Evolutionary conservation across 441 rosid genomes (phyloP).

Genomic region (Gossypium schwendimanii): DNA sequence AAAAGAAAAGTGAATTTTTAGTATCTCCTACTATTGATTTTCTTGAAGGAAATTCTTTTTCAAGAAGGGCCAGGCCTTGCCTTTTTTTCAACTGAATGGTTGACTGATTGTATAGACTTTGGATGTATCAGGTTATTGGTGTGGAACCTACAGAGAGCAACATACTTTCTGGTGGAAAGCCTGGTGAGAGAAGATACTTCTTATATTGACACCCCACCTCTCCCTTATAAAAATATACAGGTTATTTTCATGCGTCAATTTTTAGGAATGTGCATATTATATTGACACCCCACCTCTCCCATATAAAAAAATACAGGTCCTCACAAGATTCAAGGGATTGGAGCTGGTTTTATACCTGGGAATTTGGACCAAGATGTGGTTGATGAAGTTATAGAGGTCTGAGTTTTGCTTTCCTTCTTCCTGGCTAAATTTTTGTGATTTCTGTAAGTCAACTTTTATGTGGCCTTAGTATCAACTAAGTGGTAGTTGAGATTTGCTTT

Average conservation of each 20-base stretch:
- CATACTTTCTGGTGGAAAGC: constrained; percentile 92
- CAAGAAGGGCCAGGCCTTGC: constrained; percentile 9
- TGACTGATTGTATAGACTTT: constrained; percentile 17
- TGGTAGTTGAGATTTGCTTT: not conserved
- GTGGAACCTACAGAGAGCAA: constrained; percentile 86
- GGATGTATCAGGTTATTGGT: constrained; percentile 67
- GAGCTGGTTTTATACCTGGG: constrained; percentile 93
- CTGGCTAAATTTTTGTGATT: constrained; percentile 7
- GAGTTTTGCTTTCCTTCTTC: constrained; percentile 8
- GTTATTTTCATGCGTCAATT: constrained; percentile 4
- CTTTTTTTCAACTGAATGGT: not conserved
- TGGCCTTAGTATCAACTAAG: not conserved
- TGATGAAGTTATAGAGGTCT: constrained; percentile 86
- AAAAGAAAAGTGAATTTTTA: constrained; percentile 9
- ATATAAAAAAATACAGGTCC: constrained; percentile 55
- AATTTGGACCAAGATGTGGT: constrained; percentile 65
- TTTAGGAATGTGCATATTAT: not conserved
- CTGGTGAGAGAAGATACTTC: constrained; percentile 47
- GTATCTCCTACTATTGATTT: constrained; percentile 4
- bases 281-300: constrained; percentile 7
- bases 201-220: not conserved
- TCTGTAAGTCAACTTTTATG: not conserved
- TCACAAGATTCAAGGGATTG: constrained; percentile 98
- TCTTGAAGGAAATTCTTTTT: constrained; percentile 4
- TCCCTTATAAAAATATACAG: not conserved